phyloP scores from a whole-genome alignment of 306 rosid species.

The Argentina anserina region DNA sequence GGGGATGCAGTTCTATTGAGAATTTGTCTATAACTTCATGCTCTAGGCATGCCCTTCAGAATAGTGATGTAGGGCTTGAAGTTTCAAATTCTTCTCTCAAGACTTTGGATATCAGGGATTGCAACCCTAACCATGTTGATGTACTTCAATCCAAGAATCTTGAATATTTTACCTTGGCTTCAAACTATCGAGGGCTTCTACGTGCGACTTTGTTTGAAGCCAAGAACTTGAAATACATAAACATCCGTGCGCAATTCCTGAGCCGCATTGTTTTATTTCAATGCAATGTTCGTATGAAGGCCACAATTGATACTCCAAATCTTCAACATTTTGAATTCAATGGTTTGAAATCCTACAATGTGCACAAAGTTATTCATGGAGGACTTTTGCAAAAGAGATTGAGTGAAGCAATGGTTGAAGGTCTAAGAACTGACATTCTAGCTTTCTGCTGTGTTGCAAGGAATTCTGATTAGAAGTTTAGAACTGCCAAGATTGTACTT shows the following conservation, averaged over 20 bases:
- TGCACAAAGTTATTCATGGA: too few species aligned
- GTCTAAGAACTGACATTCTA: too few species aligned
- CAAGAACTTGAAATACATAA: not conserved
- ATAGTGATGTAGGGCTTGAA: too few species aligned
- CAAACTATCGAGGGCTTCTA: not conserved
- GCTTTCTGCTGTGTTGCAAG: not conserved
- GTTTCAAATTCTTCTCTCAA: too few species aligned
- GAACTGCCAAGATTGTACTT: too few species aligned
- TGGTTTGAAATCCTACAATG: not conserved
- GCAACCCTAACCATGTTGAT: accelerated
- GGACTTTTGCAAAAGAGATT: not conserved
- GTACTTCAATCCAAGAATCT: not conserved
- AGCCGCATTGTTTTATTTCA: not conserved
- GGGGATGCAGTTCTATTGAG: not conserved
- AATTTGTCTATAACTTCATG: not conserved
- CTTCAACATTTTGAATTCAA: not conserved
- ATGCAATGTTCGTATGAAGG: not conserved
- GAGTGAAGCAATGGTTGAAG: not conserved
- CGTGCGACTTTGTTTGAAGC: not conserved
- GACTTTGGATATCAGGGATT: not conserved
- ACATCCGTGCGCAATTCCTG: not conserved
- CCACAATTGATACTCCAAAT: not conserved
- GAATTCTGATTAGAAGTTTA: not conserved
- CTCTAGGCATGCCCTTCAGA: too few species aligned
- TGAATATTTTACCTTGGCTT: constrained; percentile 1